Evolutionary conservation across 352 stramenopile species (phyloP).

Genomic region (Phytophthora chlamydospora): DNA sequence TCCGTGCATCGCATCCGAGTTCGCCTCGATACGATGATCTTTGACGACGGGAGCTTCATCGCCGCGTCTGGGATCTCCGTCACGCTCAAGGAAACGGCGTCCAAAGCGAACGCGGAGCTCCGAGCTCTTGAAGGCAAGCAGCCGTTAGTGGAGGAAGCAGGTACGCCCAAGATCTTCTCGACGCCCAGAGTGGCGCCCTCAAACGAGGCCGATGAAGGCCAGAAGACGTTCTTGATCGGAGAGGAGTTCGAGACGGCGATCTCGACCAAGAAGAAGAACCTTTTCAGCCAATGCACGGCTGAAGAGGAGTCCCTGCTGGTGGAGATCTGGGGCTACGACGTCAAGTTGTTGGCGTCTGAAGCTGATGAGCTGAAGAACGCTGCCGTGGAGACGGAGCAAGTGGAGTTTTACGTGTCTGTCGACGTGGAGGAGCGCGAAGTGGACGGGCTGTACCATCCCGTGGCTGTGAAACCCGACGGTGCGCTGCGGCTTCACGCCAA

Average conservation of each 20-base stretch:
- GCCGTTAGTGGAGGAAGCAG: background rate
- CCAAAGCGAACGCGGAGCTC: conserved; percentile 12
- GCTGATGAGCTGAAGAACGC: background rate
- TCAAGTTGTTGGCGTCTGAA: conserved; percentile 16
- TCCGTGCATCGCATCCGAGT: conserved; percentile 28
- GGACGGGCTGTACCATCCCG: conserved; percentile 69
- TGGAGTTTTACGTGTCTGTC: conserved; percentile 74
- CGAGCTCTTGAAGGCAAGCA: conserved; percentile 19
- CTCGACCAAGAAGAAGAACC: conserved; percentile 21
- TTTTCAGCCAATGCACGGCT: conserved; percentile 12
- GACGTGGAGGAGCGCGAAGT: conserved; percentile 75
- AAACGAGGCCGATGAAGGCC: background rate
- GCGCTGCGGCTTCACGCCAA: conserved; percentile 67
- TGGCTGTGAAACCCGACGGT: conserved; percentile 74
- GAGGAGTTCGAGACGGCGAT: conserved; percentile 35
- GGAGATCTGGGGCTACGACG: conserved; percentile 65
- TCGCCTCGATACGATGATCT: conserved; percentile 35
- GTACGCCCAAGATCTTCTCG: conserved; percentile 31
- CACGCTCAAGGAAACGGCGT: conserved; percentile 38
- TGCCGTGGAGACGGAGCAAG: conserved; percentile 23
- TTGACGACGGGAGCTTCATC: conserved; percentile 21
- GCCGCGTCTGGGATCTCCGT: conserved; percentile 32
- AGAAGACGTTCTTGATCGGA: conserved; percentile 27
- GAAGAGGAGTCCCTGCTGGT: conserved; percentile 52
- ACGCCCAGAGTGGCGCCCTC: conserved; percentile 21